Evolutionary conservation across 2,329 filamentous ascomycete species (phyloP), one percentile per base, ranked within the genome.

Genomic region (Fusarium tricinctum): DNA sequence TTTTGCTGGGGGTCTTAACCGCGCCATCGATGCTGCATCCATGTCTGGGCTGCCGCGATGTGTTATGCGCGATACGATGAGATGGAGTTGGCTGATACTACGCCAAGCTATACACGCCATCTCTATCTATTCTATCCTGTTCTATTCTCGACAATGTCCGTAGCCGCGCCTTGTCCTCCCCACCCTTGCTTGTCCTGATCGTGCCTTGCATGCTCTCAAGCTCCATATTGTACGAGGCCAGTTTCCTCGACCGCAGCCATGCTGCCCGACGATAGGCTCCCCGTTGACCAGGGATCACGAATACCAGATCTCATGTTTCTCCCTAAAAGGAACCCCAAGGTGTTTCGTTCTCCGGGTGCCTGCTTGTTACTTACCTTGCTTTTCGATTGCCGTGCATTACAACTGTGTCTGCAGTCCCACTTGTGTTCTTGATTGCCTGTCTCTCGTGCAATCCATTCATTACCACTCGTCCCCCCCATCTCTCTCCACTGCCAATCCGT

Each of bases 381-480:
- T 61, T 12, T 30, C 9, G 66, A 59, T 59, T 73, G 66, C 43
- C 50, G 49, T 58, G 40, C 55, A 35, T 61, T 45, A 54, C 60
- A 52, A 52, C 52, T 69, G 55, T 42, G 56, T 61, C 42, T 43
- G 42, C 40, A 33, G 48, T 47, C 51, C 53, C 56, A 48, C 63
- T 53, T 64, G 71, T 72, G 57, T 60, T 57, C 50, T 66, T 59
- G 63, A 63, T 67, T 73, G 70, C 61, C 50, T 48, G 17, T 42
- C 47, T 58, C 61, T 70, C 45, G 68, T 73, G 64, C 62, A 59
- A 65, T 58, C 64, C 43, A 63, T 63, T 70, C 62, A 66, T 71
- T 63, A 64, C 62, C 69, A 69, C 69, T 70, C 63, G 71, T 73
- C 71, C 71, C 61, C 71, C 69, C 65, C 26, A 53, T 47, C 39